Percentiles rank a stretch among this genome's conserved stretches.
These are phyloP conservation scores for Aspergillus floridensis DNA, from an alignment of 2,329 filamentous ascomycete genomes.

Conservation along the genomic window DNA sequence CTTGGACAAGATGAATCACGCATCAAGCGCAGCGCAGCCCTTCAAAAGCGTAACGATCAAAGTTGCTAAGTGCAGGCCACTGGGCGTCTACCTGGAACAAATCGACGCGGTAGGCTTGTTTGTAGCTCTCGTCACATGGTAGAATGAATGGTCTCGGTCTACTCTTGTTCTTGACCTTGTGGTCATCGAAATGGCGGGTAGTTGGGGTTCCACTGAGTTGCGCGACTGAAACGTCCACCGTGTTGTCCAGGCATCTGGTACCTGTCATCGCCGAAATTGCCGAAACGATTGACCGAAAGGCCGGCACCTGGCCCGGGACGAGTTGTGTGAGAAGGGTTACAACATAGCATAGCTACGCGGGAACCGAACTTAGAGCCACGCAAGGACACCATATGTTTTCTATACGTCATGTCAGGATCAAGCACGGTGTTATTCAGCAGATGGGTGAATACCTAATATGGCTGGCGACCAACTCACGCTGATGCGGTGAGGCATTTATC, in stretches of 20 bases:
- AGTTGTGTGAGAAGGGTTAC: constrained; percentile 85
- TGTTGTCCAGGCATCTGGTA: constrained; percentile 40
- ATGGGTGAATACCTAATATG: constrained; percentile 67
- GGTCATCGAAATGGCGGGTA: constrained; percentile 39
- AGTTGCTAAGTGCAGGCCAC: not conserved
- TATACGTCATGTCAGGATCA: constrained; percentile 18
- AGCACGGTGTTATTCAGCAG: not conserved
- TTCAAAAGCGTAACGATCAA: not conserved
- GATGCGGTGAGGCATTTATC: constrained; percentile 79
- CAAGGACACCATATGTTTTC: constrained; percentile 98
- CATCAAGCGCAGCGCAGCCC: not conserved
- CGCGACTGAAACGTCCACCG: constrained; percentile 35
- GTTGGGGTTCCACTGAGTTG: constrained; percentile 37
- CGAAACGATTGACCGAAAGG: constrained; percentile 58
- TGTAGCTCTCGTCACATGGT: not conserved
- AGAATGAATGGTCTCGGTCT: not conserved
- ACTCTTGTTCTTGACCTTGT: not conserved
- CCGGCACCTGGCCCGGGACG: constrained; percentile 82
- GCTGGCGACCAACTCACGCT: constrained; percentile 86
- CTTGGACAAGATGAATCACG: not conserved
- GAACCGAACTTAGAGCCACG: constrained; percentile 98
- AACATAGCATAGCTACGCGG: constrained; percentile 97
- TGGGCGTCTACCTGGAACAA: not conserved
- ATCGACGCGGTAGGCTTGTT: not conserved
- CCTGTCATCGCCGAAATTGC: constrained; percentile 51